Percentiles rank a stretch among this genome's conserved stretches.
Evolutionary conservation across 116 monocot species (phyloP).

Genomic region (Posidonia oceanica): DNA sequence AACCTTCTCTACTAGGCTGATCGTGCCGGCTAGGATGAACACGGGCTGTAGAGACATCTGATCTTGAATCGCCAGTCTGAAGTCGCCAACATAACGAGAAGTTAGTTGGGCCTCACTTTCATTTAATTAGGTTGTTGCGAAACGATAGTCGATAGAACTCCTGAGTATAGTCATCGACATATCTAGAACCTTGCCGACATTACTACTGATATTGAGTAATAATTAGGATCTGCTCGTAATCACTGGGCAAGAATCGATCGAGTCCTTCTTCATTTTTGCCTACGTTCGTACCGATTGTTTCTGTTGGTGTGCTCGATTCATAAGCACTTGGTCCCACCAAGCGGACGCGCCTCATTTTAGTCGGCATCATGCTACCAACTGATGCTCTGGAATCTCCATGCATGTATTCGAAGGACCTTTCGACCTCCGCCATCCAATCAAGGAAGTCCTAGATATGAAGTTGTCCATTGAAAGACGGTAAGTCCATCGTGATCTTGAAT

Average conservation of each 20-base stretch:
- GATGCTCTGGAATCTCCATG: background rate
- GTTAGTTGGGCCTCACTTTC: background rate
- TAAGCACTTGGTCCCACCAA: background rate
- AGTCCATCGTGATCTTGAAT: no score
- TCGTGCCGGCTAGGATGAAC: background rate
- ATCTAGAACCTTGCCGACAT: background rate
- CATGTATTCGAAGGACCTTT: constrained; percentile 4
- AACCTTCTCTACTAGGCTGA: background rate
- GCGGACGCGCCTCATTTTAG: background rate
- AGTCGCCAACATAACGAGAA: background rate
- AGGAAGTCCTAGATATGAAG: constrained; percentile 2
- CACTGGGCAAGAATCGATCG: constrained; percentile 1
- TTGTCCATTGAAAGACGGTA: no score
- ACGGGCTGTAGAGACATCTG: background rate
- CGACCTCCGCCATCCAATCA: constrained; percentile 4
- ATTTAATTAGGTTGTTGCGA: background rate
- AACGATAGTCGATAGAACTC: background rate
- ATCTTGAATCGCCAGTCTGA: background rate
- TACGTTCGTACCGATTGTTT: background rate
- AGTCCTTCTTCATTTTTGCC: background rate
- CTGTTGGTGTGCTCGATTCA: no score
- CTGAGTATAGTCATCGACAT: background rate
- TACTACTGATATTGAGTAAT: no score
- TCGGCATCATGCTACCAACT: background rate
- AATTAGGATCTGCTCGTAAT: background rate